Base-by-base conservation (phyloP, 495 filamentous ascomycete species). In the Opeltia flavorubescens region DNA sequence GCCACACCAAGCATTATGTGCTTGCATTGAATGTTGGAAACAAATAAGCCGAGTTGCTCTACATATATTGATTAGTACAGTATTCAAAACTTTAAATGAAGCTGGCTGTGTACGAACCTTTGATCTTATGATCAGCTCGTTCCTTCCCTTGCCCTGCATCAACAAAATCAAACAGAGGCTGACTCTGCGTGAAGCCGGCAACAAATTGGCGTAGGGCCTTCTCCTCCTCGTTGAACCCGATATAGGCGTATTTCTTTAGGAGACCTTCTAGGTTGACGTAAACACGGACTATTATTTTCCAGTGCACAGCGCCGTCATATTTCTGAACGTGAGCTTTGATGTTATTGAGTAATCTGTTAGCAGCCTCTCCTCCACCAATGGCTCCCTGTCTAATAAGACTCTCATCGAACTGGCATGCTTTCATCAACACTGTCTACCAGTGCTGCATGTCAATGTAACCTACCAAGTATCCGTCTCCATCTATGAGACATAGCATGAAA, bases 1-100 rank as follows among this genome's bases (percentile, higher is more conserved):
- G 77, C 82, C 29, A 70, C 72, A 6, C 74, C 78, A 44, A 78
- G 78, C 53, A 76, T 74, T 29, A 84, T 76, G 59, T 83, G 77
- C 44, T 74, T 76, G 66, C 80, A 84, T 52, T 81, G 74, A 40
- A 68, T 62, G 45, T 76, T 75, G 23, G 78, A 67, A 4, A 62
- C 68, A 53, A 75, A 80, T 4, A 80, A 53, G 2, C 69, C 67
- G 43, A 83, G 70, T 48, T 73, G 66, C 58, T 71, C 77, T 77
- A 45, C 6, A 23, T 47, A 52, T 5, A 51, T 20, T 12, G 6
- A 47, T 48, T 41, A 43, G 44, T 35, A 28, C 1, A 31, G 30
- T 8, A n/a, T n/a, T 5, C 0, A 26, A 6, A 17, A 20, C 1
- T 6, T 18, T 38, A 1, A 6, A 21, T 2, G n/a, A 29, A 18